These are phyloP conservation scores for Yamadazyma olivae DNA, from an alignment of 805 yeast genomes.

Conservation along the genomic window DNA sequence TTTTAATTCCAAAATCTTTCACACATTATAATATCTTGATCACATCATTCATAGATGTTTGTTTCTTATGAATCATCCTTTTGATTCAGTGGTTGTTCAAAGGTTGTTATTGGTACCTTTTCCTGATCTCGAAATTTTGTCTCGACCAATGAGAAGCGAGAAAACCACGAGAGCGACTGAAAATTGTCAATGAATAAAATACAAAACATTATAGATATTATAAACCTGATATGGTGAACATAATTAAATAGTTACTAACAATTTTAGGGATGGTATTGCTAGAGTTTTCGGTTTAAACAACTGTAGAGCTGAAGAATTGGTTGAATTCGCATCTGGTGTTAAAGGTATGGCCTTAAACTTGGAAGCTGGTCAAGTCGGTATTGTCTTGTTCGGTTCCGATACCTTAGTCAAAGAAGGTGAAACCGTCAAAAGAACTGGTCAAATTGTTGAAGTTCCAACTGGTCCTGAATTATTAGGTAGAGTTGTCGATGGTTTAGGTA, in stretches of 20 bases:
- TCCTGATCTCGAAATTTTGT: slow-evolving; percentile 6
- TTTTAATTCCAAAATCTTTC: no score
- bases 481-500: slow-evolving; percentile 99
- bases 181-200: background rate
- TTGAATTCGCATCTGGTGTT: slow-evolving; percentile 98
- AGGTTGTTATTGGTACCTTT: no score
- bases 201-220: no score
- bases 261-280: slow-evolving; percentile 96
- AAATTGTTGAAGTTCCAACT: slow-evolving; percentile 98
- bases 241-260: slow-evolving; percentile 33
- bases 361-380: slow-evolving; percentile 99
- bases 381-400: slow-evolving; percentile 99
- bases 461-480: slow-evolving; percentile 98
- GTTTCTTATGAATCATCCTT: no score
- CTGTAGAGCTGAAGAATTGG: slow-evolving; percentile 99
- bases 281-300: slow-evolving; percentile 99
- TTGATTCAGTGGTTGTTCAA: no score
- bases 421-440: slow-evolving; percentile 99
- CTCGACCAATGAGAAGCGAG: slow-evolving; percentile 13
- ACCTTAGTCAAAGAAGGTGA: slow-evolving; percentile 98
- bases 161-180: background rate
- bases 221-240: background rate
- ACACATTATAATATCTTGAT: no score
- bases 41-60: no score
- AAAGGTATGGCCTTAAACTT: slow-evolving; percentile 99